These are phyloP conservation scores for Populus davidiana DNA, from an alignment of 345 rosid species.

Conservation along the genomic window DNA sequence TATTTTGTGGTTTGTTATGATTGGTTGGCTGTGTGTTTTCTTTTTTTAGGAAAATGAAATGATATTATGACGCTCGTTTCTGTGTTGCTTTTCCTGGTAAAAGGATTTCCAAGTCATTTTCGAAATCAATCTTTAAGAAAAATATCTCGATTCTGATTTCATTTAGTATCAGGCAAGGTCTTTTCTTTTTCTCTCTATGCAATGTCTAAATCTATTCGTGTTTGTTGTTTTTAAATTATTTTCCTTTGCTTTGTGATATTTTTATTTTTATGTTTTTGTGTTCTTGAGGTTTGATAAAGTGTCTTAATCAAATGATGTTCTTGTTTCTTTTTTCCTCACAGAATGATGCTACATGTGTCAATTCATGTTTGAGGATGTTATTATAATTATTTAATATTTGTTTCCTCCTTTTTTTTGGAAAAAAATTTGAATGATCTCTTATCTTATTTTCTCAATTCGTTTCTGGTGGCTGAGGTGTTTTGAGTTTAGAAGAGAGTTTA, in stretches of 20 bases:
- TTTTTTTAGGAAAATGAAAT: not conserved
- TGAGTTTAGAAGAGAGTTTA: not conserved
- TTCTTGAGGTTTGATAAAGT: slow-evolving; percentile 38
- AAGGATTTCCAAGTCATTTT: slow-evolving; percentile 46
- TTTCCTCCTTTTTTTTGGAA: not conserved
- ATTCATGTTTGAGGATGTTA: not conserved
- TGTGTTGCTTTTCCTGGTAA: slow-evolving; percentile 23
- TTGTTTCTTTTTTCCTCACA: not conserved
- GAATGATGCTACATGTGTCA: not conserved
- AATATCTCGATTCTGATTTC: not conserved
- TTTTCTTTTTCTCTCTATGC: slow-evolving; percentile 15
- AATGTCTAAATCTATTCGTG: slow-evolving; percentile 22
- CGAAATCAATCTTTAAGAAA: not conserved
- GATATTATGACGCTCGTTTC: slow-evolving; percentile 20
- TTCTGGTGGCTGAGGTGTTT: not conserved
- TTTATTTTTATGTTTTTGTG: slow-evolving; percentile 4
- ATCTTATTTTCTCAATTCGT: not conserved
- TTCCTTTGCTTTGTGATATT: not conserved
- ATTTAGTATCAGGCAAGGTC: not conserved
- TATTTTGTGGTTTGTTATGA: slow-evolving; percentile 3
- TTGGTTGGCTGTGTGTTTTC: slow-evolving; percentile 6
- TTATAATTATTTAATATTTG: not conserved
- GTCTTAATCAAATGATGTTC: slow-evolving; percentile 21
- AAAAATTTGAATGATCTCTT: not conserved
- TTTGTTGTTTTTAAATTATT: not conserved